Conservation (phyloP, 371 early-diverging fungal species). For the Circinella umbellata region DNA sequence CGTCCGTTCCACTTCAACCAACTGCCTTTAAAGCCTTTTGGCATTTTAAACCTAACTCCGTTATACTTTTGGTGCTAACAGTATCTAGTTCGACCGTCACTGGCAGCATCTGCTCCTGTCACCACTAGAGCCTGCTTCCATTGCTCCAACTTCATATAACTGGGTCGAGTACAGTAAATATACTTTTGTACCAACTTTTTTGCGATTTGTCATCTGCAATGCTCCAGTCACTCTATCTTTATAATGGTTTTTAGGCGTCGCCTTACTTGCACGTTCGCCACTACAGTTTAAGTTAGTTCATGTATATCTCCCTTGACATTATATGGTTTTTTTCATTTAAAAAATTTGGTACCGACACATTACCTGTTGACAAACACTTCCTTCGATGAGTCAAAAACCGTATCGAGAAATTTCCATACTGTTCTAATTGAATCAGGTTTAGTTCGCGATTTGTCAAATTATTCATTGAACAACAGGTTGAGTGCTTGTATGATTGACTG, state of each 20-base stretch:
- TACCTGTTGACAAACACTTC: background rate
- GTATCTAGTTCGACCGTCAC: no score
- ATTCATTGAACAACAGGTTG: background rate
- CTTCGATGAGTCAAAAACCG: background rate
- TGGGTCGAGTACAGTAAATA: background rate
- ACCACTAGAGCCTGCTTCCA: background rate
- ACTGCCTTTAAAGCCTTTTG: background rate
- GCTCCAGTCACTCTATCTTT: background rate
- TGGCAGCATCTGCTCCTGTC: constrained; percentile 4
- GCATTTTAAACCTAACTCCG: background rate
- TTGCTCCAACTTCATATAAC: background rate
- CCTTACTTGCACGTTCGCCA: background rate
- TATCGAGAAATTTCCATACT: background rate
- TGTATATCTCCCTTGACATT: background rate
- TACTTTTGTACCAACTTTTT: background rate
- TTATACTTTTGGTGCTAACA: background rate
- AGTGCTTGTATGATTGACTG: background rate
- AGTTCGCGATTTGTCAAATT: background rate
- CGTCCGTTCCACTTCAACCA: background rate
- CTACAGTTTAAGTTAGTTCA: background rate
- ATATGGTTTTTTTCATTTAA: no score
- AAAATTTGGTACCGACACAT: no score
- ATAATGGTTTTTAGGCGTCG: background rate
- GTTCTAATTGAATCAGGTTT: background rate
- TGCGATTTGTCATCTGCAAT: background rate